Base-by-base conservation (phyloP, 1,284 basidiomycete genomes). In the Malassezia obtusa region DNA sequence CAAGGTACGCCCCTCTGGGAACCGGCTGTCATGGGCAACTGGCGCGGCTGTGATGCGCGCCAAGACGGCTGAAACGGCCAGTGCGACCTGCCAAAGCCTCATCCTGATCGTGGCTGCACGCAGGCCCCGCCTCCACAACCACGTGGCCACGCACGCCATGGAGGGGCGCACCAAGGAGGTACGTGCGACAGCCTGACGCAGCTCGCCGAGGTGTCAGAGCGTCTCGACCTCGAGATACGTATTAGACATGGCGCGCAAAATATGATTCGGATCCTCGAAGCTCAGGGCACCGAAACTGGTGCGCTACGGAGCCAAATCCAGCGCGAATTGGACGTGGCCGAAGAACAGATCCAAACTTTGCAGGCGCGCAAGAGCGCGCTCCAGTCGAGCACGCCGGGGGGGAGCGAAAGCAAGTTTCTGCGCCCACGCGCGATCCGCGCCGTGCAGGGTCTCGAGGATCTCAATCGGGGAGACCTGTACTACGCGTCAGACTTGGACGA, bases 181-280 rank as follows among this genome's bases (percentile, higher is more conserved):
- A 37, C 19, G 43, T 28, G 32, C 32, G 52, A n/a, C 11, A 12
- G 9, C 21, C 17, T n/a, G 11, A 12, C 15, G 19, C 37, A 53
- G 51, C 30, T 47, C 19, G 39, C 36, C 11, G 49, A 50, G 10
- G 30, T 50, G 2, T 17, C 31, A 10, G 31, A 33, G 26, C 48
- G 44, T 11, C 79, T 88, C 35, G 80, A 81, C 58, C 78, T 83
- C 55, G 83, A 87, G 74, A 82, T 80, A 57, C 81, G 84, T 53
- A 87, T 89, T 64, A 85, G 82, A 69, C 86, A 88, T 73, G 87
- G 88, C 15, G 87, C 87, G 1, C 86, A 87, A 75, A 86, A 84
- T 58, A 78, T 90, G 49, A 77, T 90, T 41, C 81, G 81, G 57
- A 81, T 85, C 75, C 77, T 79, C 25, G 75, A 63, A 32, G 81